Evolutionary conservation across 441 rosid genomes (phyloP), one percentile per base, ranked within the genome.

Genomic region (Arabidopsis lyrata): DNA sequence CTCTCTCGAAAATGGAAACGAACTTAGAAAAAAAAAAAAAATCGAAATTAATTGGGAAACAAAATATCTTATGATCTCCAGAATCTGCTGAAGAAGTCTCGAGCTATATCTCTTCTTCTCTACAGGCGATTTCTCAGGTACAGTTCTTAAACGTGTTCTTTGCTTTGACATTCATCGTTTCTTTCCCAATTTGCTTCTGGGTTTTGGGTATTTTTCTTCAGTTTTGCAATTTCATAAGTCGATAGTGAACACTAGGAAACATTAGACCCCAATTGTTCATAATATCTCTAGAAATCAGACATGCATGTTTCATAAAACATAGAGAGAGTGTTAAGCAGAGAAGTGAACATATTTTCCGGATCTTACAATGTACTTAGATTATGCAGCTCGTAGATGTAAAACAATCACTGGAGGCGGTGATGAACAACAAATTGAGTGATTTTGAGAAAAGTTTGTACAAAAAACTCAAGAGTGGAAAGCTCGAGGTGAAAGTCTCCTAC

Each of bases 381-480:
- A 0, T 58, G 45, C 62, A 58, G 72, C 64, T 16, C 11, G 38
- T 63, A 9, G 52, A 54, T 75, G 70, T 36, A 6, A 36, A 44
- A 2, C 56, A 54, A 12, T 15, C 63, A 34, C 55, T 50, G 3
- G 18, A 61, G 66, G 16, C 1, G 45, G 62, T 50, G 68, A 66
- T 36, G 64, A 35, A 20, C 52, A 29, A 53, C 58, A 31, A 5
- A 1, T 2, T 85, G 81, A 78, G 64, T 0, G 84, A 82, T 67
- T 82, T 78, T 49, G 85, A 83, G 68, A 84, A 83, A 11, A 74
- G 75, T 76, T 69, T 75, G 31, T 92, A 90, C 81, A 80, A 85
- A 67, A 86, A 86, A 60, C 83, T 95, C 74, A 88, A 87, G 86
- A 86, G 77, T 36, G 96, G 98, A 66, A 82, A 66, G 20, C 82